These are phyloP conservation scores for Didymella segeticola DNA, from an alignment of 2,329 filamentous ascomycete species.

Conservation along the genomic window DNA sequence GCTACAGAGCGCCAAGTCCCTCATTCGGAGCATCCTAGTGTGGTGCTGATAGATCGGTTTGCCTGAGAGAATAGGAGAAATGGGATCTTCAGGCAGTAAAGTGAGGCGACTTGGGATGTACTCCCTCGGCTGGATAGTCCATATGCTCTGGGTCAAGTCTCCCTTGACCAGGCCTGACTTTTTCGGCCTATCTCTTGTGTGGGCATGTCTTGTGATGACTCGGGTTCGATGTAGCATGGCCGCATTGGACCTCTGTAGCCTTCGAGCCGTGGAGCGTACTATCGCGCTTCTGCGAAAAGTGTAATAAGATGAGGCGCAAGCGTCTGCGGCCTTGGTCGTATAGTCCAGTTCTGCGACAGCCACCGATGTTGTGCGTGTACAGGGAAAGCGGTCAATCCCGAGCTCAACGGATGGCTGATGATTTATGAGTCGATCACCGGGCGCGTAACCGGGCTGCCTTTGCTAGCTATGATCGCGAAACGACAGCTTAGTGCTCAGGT, in stretches of 20 bases:
- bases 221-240: neutral
- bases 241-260: neutral
- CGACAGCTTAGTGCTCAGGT: slow-evolving; percentile 25
- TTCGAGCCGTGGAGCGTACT: neutral
- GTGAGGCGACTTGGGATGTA: slow-evolving; percentile 23
- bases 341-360: slow-evolving; percentile 24
- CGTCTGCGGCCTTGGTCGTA: slow-evolving; percentile 26
- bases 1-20: neutral
- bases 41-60: neutral
- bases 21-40: neutral
- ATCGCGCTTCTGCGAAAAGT: slow-evolving; percentile 28
- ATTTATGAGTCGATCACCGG: slow-evolving; percentile 46
- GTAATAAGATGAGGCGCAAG: slow-evolving; percentile 38
- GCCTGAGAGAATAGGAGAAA: neutral
- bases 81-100: slow-evolving; percentile 17
- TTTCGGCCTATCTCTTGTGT: neutral
- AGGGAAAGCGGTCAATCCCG: slow-evolving; percentile 45
- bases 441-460: slow-evolving; percentile 44
- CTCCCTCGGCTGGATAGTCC: neutral
- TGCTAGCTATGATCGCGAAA: slow-evolving; percentile 35
- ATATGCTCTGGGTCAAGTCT: neutral
- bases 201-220: neutral
- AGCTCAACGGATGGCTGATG: slow-evolving; percentile 37
- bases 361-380: slow-evolving; percentile 36
- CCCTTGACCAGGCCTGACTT: neutral